phyloP scores from a whole-genome alignment of 805 yeast species.

The Tetrapisispora iriomotensis region DNA sequence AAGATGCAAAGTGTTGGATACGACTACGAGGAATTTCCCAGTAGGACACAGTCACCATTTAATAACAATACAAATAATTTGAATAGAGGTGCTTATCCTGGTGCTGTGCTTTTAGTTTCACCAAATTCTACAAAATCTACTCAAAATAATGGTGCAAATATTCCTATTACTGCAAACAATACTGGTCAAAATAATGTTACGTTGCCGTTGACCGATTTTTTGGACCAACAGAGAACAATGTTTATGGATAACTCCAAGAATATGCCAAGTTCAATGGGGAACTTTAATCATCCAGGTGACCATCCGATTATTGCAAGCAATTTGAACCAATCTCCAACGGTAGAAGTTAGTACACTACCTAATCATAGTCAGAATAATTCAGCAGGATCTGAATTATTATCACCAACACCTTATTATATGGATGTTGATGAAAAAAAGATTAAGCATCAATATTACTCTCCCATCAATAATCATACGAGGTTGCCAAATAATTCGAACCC shows the following conservation, averaged over 20 bases:
- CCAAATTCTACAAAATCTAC: neutral
- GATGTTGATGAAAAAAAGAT: too few relatives aligned
- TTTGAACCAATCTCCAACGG: neutral
- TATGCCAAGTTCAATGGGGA: neutral
- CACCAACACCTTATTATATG: conserved; percentile 7
- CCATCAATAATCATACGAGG: neutral
- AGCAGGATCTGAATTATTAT: conserved; percentile 24
- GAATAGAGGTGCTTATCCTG: conserved; percentile 32
- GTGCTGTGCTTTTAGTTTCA: conserved; percentile 33
- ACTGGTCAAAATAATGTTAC: neutral
- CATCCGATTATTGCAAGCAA: too few relatives aligned
- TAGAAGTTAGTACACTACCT: neutral
- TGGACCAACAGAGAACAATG: conserved; percentile 12
- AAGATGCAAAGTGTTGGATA: conserved; percentile 6
- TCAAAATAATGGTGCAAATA: neutral
- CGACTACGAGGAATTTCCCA: conserved; percentile 17
- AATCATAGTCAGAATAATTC: conserved; percentile 4
- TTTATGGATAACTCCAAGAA: neutral
- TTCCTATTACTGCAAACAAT: neutral
- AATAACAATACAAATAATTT: conserved; percentile 7
- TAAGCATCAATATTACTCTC: neutral
- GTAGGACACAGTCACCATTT: conserved; percentile 23
- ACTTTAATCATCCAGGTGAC: neutral
- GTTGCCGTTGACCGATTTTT: conserved; percentile 9
- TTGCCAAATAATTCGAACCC: conserved; percentile 3